Base-by-base conservation (phyloP, 1,139 yeast genomes). In the Pichia sp. region DNA sequence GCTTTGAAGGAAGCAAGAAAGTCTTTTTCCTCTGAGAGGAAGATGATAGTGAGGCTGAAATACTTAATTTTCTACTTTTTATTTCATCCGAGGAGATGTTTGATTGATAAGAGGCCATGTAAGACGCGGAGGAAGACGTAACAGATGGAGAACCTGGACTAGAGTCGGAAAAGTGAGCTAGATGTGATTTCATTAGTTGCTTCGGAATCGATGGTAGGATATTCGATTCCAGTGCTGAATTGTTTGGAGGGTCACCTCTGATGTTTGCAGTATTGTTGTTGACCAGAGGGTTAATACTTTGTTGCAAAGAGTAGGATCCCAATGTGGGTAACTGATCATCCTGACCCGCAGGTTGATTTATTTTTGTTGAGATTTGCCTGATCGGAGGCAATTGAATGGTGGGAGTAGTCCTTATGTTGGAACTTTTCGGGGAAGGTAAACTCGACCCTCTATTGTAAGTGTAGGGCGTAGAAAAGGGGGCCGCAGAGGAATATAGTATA, bases 271-370 rank as follows among this genome's bases (percentile, higher is more conserved):
- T n/a, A 8, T 34, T 34, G n/a, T 36, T 36, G 16, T n/a, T 23
- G 26, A 23, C 26, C 26, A 23, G 26, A 23, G 26, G 26, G 26
- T 23, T n/a, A n/a, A 36, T n/a, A 15, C 41, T 36, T 10, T 53
- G 45, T 32, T 61, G 60, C n/a, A 61, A 41, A 34, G 59, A 53
- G 30, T 57, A 61, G 10, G 59, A 48, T 2, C 62, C 45, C 40
- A 56, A 26, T 4, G 55, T 36, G 52, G 45, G 54, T 50, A 30
- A 49, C 48, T 15, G 16, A 31, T 32, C 30, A 31, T 29, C 23
- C 31, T 31, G 41, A 36, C 41, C 41, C n/a, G 31, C 45, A 42
- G 29, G 16, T 16, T 45, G 48, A 19, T 38, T 16, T 11, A 23
- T 23, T 23, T 23, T 16, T 26, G 31, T 41, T 8, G 53, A 51